phyloP scores from a whole-genome alignment of 768 basidiomycete species.

The Hysterangium stoloniferum region DNA sequence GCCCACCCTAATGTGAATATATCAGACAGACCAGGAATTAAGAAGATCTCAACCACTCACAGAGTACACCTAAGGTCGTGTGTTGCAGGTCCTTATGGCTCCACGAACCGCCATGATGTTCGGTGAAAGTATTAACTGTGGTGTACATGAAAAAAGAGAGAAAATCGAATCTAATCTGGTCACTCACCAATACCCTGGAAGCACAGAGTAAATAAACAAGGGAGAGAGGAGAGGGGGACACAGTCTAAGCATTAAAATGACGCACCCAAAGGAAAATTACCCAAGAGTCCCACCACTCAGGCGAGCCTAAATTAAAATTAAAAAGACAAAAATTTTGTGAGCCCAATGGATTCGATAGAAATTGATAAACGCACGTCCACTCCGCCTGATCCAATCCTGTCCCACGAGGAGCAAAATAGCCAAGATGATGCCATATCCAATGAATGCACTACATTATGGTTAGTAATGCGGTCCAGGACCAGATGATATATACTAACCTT shows the following conservation, averaged over 20 bases:
- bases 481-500: not conserved
- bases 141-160: constrained; percentile 12
- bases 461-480: constrained; percentile 28
- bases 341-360: not conserved
- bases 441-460: constrained; percentile 60
- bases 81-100: constrained; percentile 94
- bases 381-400: constrained; percentile 66
- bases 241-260: constrained; percentile 6
- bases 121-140: constrained; percentile 87
- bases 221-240: not conserved
- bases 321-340: not conserved
- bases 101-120: constrained; percentile 77
- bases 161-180: not conserved
- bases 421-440: constrained; percentile 80
- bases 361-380: constrained; percentile 43
- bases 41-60: constrained; percentile 30
- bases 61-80: constrained; percentile 70
- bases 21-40: constrained; percentile 6
- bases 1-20: constrained; percentile 67
- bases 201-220: not conserved
- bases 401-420: constrained; percentile 70
- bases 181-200: constrained; percentile 46
- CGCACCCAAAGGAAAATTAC: constrained; percentile 47
- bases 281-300: constrained; percentile 86
- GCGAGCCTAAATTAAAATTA: constrained; percentile 21